Conservation (phyloP, 2,329 filamentous ascomycete species). For the Pezizomycotina sp. region DNA sequence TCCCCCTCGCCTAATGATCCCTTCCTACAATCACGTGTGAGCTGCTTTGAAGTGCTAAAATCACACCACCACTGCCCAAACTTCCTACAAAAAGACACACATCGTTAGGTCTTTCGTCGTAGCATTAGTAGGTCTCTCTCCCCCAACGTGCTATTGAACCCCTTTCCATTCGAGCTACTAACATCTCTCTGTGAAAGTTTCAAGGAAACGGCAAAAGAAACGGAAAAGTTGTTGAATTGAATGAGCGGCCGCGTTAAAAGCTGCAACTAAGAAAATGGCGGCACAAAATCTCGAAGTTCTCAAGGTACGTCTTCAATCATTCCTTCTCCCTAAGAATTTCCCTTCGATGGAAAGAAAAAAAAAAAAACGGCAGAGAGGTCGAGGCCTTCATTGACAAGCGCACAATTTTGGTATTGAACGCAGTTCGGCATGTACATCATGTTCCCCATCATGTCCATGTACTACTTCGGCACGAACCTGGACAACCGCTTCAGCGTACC, state of each 20-base stretch:
- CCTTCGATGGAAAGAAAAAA: slow-evolving; percentile 1
- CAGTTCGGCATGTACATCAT: slow-evolving; percentile 80
- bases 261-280: slow-evolving; percentile 38
- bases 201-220: not conserved
- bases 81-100: no score
- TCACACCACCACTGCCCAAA: no score
- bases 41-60: no score
- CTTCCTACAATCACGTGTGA: no score
- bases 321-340: slow-evolving; percentile 6
- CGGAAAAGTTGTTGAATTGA: no score
- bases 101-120: no score
- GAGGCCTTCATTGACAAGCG: slow-evolving; percentile 9
- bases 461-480: slow-evolving; percentile 98
- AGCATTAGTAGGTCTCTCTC: no score
- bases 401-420: not conserved
- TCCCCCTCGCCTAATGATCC: no score
- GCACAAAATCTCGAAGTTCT: slow-evolving; percentile 87
- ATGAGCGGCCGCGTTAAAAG: slow-evolving; percentile 1
- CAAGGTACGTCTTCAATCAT: slow-evolving; percentile 45
- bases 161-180: no score
- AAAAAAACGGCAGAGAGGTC: slow-evolving; percentile 7
- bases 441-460: slow-evolving; percentile 98
- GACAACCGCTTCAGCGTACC: slow-evolving; percentile 77
- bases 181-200: no score
- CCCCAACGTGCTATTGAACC: no score